A percentile compares a stretch with the other conserved stretches of the same genome.
Conservation (phyloP, 345 rosid genomes). For the Aurinia saxatilis region DNA sequence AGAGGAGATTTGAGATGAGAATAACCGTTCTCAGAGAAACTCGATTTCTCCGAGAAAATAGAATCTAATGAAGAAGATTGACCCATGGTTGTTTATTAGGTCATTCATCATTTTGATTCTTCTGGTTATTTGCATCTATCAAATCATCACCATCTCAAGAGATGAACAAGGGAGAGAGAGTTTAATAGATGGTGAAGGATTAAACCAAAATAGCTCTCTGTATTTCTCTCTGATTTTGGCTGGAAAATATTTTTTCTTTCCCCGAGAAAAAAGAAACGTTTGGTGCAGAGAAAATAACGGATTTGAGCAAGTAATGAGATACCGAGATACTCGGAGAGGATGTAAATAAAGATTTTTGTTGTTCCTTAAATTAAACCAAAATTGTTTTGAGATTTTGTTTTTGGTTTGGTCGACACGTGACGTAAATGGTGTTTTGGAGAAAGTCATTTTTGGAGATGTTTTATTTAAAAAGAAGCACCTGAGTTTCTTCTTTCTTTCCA, state of each 20-base stretch:
- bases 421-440: constrained; percentile 4
- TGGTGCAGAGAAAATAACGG: constrained; percentile 12
- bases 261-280: not conserved
- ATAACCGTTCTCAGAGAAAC: constrained; percentile 22
- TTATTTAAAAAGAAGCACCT: not conserved
- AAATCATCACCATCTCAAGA: constrained; percentile 6
- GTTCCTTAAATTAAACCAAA: not conserved
- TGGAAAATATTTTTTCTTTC: not conserved
- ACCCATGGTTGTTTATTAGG: not conserved
- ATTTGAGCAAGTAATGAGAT: not conserved
- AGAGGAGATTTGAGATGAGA: not conserved
- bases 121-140: constrained; percentile 12
- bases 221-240: not conserved
- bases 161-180: not conserved
- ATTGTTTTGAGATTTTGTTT: not conserved
- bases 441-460: constrained; percentile 18
- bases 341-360: not conserved
- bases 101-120: constrained; percentile 21
- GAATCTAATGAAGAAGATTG: constrained; percentile 22
- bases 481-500: not conserved
- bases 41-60: not conserved
- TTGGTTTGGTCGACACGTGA: constrained; percentile 12
- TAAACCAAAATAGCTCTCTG: constrained; percentile 5
- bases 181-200: not conserved
- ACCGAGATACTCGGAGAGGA: constrained; percentile 4